phyloP scores from a whole-genome alignment of 1,284 basidiomycete species.

The Microbotryum violaceum region DNA sequence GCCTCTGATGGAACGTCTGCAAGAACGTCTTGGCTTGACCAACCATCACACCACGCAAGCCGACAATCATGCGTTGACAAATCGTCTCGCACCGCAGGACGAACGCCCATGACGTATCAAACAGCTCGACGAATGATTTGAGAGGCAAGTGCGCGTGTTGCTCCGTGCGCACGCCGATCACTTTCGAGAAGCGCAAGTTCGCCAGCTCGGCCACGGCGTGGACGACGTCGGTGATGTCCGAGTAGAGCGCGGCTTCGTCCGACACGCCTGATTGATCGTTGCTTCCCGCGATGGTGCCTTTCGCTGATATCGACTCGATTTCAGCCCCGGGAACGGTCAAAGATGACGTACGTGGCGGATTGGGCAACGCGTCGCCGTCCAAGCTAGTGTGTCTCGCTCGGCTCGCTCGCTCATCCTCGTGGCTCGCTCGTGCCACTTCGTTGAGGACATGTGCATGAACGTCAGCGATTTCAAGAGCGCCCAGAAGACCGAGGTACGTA shows the following conservation, averaged over 20 bases:
- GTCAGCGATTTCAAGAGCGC: slow-evolving; percentile 63
- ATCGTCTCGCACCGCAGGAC: slow-evolving; percentile 78
- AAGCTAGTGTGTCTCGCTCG: slow-evolving; percentile 5
- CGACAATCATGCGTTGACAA: slow-evolving; percentile 82
- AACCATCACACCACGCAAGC: slow-evolving; percentile 71
- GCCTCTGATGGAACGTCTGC: slow-evolving; percentile 72
- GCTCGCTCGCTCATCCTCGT: slow-evolving; percentile 5
- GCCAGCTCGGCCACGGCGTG: slow-evolving; percentile 73
- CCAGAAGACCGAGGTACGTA: slow-evolving; percentile 61
- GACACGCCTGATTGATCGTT: no score
- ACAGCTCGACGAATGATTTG: slow-evolving; percentile 67
- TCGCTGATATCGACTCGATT: no score
- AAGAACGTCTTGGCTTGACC: slow-evolving; percentile 83
- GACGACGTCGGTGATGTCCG: slow-evolving; percentile 63
- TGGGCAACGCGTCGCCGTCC: neutral
- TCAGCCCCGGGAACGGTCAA: slow-evolving; percentile 10
- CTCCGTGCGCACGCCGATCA: slow-evolving; percentile 66
- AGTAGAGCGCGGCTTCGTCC: slow-evolving; percentile 11
- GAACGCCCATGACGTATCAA: slow-evolving; percentile 80
- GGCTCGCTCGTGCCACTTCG: slow-evolving; percentile 49
- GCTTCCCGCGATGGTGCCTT: no score
- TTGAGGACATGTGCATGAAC: slow-evolving; percentile 56
- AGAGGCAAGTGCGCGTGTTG: slow-evolving; percentile 67
- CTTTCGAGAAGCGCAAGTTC: slow-evolving; percentile 68
- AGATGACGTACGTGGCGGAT: neutral